Percentiles rank a stretch among this genome's conserved stretches.
Conservation (phyloP, 2,329 filamentous ascomycete species). For the Aspergillus pseudotamarii region DNA sequence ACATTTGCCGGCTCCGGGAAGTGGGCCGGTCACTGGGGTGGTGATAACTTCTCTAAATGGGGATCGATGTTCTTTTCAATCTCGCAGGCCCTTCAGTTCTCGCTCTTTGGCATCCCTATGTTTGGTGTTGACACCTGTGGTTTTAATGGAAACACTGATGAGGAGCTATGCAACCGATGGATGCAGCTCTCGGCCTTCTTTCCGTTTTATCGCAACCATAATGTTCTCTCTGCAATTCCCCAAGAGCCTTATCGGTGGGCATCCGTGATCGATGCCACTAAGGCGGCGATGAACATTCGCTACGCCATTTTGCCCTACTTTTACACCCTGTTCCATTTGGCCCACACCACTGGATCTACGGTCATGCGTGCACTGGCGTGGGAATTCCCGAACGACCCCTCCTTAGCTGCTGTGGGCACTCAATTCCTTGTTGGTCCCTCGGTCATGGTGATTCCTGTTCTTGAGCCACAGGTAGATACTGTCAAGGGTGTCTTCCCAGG, state of each 20-base stretch:
- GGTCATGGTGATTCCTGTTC: constrained; percentile 68
- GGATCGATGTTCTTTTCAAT: constrained; percentile 76
- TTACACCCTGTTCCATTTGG: constrained; percentile 71
- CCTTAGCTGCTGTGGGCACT: constrained; percentile 65
- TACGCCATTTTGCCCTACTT: constrained; percentile 74
- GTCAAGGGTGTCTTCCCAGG: constrained; percentile 73
- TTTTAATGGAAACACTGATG: constrained; percentile 67
- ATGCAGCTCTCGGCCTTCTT: constrained; percentile 75
- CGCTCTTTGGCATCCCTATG: constrained; percentile 76
- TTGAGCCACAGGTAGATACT: constrained; percentile 61
- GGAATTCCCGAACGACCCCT: constrained; percentile 74
- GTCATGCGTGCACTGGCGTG: constrained; percentile 74
- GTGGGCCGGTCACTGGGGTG: constrained; percentile 81
- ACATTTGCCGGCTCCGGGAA: constrained; percentile 78
- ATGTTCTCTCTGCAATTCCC: constrained; percentile 59
- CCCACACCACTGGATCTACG: constrained; percentile 67
- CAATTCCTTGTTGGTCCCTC: constrained; percentile 73
- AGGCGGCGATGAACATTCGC: constrained; percentile 68
- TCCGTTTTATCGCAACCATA: constrained; percentile 79
- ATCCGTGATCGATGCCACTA: constrained; percentile 66
- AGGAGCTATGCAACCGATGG: constrained; percentile 74
- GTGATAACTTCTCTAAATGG: constrained; percentile 73
- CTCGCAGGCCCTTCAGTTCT: constrained; percentile 74
- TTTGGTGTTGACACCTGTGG: constrained; percentile 73
- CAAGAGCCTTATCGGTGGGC: constrained; percentile 76